A percentile compares a stretch with the other conserved stretches of the same genome.
These are phyloP conservation scores for Raphanus hybrid DNA, from an alignment of 441 rosid genomes.

Conservation along the genomic window DNA sequence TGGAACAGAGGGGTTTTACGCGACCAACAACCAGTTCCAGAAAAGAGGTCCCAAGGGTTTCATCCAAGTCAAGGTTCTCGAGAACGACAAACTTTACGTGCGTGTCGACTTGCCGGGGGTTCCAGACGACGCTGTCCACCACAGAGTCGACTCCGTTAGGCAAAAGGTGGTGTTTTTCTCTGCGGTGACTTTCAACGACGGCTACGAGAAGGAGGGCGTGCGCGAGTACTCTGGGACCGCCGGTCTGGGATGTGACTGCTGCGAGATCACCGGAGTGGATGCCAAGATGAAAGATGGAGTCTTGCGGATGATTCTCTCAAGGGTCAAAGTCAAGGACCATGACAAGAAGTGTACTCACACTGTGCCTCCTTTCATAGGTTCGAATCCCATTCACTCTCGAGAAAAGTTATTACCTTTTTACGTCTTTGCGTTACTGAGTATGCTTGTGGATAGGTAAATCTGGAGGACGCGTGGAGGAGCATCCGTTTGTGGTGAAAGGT, in stretches of 20 bases:
- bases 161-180: constrained; percentile 29
- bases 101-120: constrained; percentile 35
- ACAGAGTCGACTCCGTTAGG: constrained; percentile 24
- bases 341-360: constrained; percentile 21
- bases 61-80: constrained; percentile 31
- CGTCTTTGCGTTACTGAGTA: background rate
- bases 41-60: constrained; percentile 29
- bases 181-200: background rate
- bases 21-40: constrained; percentile 37
- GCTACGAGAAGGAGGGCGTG: background rate
- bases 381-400: background rate
- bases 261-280: constrained; percentile 33
- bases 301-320: constrained; percentile 31
- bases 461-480: background rate
- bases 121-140: constrained; percentile 21
- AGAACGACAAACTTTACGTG: constrained; percentile 23
- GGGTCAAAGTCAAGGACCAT: constrained; percentile 30
- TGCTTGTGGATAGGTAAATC: constrained; percentile 1
- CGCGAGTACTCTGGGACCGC: constrained; percentile 26
- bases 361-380: constrained; percentile 30
- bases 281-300: constrained; percentile 34
- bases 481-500: constrained; percentile 12
- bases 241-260: constrained; percentile 33
- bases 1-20: constrained; percentile 19
- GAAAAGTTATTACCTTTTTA: background rate